Evolutionary conservation across 805 yeast species (phyloP).

Genomic region (Schizosaccharomyces cryophilus): DNA sequence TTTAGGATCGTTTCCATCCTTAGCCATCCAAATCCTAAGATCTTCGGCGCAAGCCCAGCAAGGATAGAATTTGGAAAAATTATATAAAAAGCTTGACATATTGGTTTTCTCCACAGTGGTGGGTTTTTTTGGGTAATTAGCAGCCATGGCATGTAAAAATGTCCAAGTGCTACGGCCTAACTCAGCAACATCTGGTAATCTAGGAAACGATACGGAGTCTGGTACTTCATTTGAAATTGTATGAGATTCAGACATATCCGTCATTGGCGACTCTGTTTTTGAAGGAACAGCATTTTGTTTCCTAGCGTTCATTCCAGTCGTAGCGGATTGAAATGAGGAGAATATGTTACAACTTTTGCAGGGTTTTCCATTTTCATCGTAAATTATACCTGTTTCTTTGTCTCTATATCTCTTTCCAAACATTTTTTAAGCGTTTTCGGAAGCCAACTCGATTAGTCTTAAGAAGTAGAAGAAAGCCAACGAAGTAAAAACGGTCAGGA

Average conservation of each 20-base stretch:
- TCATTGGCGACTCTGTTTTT: not conserved
- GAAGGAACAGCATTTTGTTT: not conserved
- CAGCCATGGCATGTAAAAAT: slow-evolving; percentile 69
- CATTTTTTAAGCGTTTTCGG: not conserved
- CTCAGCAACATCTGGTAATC: slow-evolving; percentile 68
- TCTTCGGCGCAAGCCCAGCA: slow-evolving; percentile 86
- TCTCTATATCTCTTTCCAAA: not conserved
- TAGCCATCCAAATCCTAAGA: slow-evolving; percentile 35
- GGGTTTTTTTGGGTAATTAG: slow-evolving; percentile 60
- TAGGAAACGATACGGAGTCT: slow-evolving; percentile 18
- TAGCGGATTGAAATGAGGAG: slow-evolving; percentile 1
- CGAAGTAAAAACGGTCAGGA: too few relatives aligned
- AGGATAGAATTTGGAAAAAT: slow-evolving; percentile 67
- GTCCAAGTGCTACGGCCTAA: slow-evolving; percentile 86
- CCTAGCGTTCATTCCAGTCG: not conserved
- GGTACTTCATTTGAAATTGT: slow-evolving; percentile 5
- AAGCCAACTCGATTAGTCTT: too few relatives aligned
- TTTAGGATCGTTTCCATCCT: slow-evolving; percentile 22
- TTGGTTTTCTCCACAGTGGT: slow-evolving; percentile 36
- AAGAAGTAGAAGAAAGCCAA: too few relatives aligned
- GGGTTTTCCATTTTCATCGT: slow-evolving; percentile 87
- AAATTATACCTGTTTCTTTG: slow-evolving; percentile 15
- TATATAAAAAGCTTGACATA: slow-evolving; percentile 38
- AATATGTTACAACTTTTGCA: slow-evolving; percentile 19
- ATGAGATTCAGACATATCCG: not conserved